These are phyloP conservation scores for Funneliformis mosseae DNA, from an alignment of 192 early-diverging fungal species.

Conservation along the genomic window DNA sequence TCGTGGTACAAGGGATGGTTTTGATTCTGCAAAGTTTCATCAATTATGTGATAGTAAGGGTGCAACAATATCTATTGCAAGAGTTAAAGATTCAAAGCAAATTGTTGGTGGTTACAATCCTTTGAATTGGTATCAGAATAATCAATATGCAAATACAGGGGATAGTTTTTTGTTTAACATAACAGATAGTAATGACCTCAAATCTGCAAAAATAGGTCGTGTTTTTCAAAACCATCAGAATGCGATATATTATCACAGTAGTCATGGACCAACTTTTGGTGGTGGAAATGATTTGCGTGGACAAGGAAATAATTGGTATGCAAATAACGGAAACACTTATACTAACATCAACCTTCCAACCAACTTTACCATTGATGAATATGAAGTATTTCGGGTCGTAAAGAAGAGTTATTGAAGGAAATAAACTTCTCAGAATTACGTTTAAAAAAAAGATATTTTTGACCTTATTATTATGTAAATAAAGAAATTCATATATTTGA, in stretches of 20 bases:
- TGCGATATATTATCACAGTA: background rate
- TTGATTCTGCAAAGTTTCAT: background rate
- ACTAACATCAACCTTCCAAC: background rate
- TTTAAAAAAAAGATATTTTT: no score
- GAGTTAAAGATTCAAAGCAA: background rate
- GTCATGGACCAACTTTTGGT: background rate
- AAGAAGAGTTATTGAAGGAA: background rate
- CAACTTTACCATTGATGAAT: background rate
- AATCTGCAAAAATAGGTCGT: background rate
- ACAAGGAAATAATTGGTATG: background rate
- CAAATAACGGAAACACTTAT: background rate
- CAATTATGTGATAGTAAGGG: background rate
- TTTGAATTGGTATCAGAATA: background rate
- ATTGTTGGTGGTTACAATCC: background rate
- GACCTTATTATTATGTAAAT: no score
- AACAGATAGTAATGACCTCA: background rate
- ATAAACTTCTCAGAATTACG: no score
- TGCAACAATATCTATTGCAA: background rate
- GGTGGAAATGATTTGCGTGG: background rate
- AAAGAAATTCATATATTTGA: no score
- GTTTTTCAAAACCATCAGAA: background rate
- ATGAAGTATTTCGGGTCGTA: background rate
- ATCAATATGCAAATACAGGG: background rate
- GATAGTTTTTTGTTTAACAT: background rate
- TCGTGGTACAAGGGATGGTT: background rate